Evolutionary conservation across 495 filamentous ascomycete species (phyloP), one percentile per base, ranked within the genome.

Genomic region (Astrothelium subdiscretum): DNA sequence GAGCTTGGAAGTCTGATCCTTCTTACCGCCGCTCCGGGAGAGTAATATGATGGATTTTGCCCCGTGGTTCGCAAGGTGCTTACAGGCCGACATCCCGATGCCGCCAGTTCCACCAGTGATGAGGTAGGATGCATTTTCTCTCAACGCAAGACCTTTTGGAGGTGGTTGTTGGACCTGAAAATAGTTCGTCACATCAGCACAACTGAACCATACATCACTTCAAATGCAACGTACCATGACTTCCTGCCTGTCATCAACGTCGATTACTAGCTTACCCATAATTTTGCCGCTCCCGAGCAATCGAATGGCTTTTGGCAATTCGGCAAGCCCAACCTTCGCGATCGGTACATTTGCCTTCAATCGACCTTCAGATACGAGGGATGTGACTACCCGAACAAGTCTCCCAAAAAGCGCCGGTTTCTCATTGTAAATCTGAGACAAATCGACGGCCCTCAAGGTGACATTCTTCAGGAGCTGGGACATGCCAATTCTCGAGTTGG

Each of bases 221-320:
- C 13, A 20, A 15, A 15, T 20, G 43, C n/a, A 15, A 22, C 43
- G 43, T 48, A 48, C 43, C 43, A 48, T 48, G 12, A 48, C 43
- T 20, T 48, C 43, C 20, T 48, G 43, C 20, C 43, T 48, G n/a
- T 61, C 60, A 22, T 67, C 62, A 0, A 74, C 72, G 20, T 76
- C 71, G 12, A 88, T 69, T 11, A 86, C 78, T 10, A 84, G 65
- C 69, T 88, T 88, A 2, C 86, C 85, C 18, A 78, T 69, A 3
- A 78, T 69, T 40, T 78, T 80, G 31, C 81, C 82, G 18, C 72
- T 69, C 65, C 86, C 83, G 54, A 87, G 70, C 4, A 73, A 67
- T 61, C 82, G 79, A 69, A 88, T 82, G 0, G 85, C 84, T 3
- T 72, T 66, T 43, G 78, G 72, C n/a, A 79, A 67, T 11, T 82